Evolutionary conservation across 2,329 filamentous ascomycete genomes (phyloP), one percentile per base, ranked within the genome.

Genomic region (Fusarium nodosum): DNA sequence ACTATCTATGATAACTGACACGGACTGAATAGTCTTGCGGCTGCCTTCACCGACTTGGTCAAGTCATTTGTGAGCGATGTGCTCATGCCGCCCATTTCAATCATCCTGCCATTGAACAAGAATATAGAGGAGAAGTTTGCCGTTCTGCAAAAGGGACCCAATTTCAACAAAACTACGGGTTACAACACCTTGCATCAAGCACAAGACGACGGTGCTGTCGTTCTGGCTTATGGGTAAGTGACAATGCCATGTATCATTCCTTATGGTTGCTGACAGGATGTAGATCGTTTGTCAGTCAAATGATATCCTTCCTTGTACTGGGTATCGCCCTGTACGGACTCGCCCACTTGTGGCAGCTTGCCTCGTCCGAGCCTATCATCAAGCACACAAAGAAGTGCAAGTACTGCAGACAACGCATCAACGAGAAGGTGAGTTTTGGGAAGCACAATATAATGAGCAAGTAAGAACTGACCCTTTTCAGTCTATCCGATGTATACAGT

Each of bases 41-140:
- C 89, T 56, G 86, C 90, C 30, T 93, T 93, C 77, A 93, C 90
- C 5, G 84, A 88, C 58, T 84, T 93, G 47, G 89, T 92, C 59
- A 92, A 90, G 60, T 91, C 88, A 11, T 90, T 93, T 74, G 90
- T 93, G 55, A 87, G 86, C 64, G 90, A 92, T 72, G 86, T 93
- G 34, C 80, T 93, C 46, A 86, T 93, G 65, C 91, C 91, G 7
- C 84, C 91, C 1, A 81, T 93, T 30, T 91, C 90, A 3, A 80
- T 93, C 42, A 80, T 93, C 24, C 85, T 92, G 7, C 91, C 91
- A 50, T 80, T 93, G 58, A 86, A 90, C 72, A 87, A 87, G 68
- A 93, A 93, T 75, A 85, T 93, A 74, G 89, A 91, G 74, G 87
- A 92, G 79, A 92, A 92, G 77, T 93, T 93, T 76, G 87, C 90